A percentile compares a stretch with the other conserved stretches of the same genome.
These are phyloP conservation scores for Serendipita vermifera DNA, from an alignment of 768 basidiomycete species.

Conservation along the genomic window DNA sequence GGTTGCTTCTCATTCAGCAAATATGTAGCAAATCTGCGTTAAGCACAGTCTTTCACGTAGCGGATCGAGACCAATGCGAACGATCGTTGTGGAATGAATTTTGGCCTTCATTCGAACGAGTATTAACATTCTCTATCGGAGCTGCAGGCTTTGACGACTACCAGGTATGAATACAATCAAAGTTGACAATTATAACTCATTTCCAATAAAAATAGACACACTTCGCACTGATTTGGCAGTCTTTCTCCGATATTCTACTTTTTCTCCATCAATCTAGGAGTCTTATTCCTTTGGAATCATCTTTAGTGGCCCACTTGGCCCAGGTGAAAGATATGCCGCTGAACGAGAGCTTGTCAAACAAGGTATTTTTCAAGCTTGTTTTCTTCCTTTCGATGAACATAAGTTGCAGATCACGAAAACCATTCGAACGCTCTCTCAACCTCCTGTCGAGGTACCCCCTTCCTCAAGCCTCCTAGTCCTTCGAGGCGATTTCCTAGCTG, in stretches of 20 bases:
- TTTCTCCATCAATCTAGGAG: slow-evolving; percentile 46
- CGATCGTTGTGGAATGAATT: slow-evolving; percentile 55
- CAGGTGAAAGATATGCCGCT: neutral
- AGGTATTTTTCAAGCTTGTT: neutral
- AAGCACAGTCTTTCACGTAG: neutral
- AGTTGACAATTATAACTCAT: neutral
- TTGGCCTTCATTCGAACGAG: slow-evolving; percentile 52
- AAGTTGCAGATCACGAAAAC: neutral
- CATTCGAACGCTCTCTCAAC: neutral
- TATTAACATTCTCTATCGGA: slow-evolving; percentile 6
- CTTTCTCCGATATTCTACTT: slow-evolving; percentile 50
- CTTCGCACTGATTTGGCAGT: slow-evolving; percentile 41
- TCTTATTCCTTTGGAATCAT: slow-evolving; percentile 40
- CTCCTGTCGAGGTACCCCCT: neutral
- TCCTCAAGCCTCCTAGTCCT: neutral
- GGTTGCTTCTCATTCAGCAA: slow-evolving; percentile 38
- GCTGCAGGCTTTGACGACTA: neutral
- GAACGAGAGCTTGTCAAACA: neutral
- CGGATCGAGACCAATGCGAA: slow-evolving; percentile 14
- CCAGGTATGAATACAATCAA: neutral
- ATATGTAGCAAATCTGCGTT: neutral
- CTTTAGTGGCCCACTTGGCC: slow-evolving; percentile 16
- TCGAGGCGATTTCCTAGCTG: slow-evolving; percentile 3
- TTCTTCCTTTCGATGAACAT: neutral
- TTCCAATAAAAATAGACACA: slow-evolving; percentile 32